phyloP scores from a whole-genome alignment of 2,329 filamentous ascomycete species.

The Bretziella fagacearum region DNA sequence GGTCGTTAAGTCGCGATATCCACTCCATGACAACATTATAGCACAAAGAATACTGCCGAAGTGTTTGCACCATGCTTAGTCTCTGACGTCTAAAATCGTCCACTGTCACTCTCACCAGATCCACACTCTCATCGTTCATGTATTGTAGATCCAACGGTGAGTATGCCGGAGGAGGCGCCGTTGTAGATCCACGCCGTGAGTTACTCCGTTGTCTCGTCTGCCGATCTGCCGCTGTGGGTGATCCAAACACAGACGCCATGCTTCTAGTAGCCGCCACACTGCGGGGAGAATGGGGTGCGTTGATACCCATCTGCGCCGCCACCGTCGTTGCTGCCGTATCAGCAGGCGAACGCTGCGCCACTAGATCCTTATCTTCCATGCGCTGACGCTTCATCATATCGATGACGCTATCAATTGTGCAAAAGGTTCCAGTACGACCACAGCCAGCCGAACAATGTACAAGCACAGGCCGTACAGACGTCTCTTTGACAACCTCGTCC shows the following conservation, averaged over 20 bases:
- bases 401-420: slow-evolving; percentile 86
- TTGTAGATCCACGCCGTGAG: slow-evolving; percentile 12
- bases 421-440: slow-evolving; percentile 89
- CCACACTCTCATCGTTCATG: slow-evolving; percentile 52
- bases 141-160: slow-evolving; percentile 36
- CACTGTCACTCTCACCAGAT: slow-evolving; percentile 73
- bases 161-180: not conserved
- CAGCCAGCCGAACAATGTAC: slow-evolving; percentile 96
- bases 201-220: slow-evolving; percentile 11
- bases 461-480: slow-evolving; percentile 50
- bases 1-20: slow-evolving; percentile 38
- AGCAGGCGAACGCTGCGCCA: slow-evolving; percentile 18
- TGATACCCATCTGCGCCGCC: slow-evolving; percentile 1
- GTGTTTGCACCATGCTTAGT: slow-evolving; percentile 89
- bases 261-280: slow-evolving; percentile 1
- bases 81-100: slow-evolving; percentile 79
- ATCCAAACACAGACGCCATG: slow-evolving; percentile 2
- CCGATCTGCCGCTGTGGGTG: slow-evolving; percentile 1
- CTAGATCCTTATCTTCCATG: slow-evolving; percentile 20
- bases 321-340: slow-evolving; percentile 26
- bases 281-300: slow-evolving; percentile 5
- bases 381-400: slow-evolving; percentile 90
- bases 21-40: slow-evolving; percentile 92
- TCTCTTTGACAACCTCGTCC: slow-evolving; percentile 41
- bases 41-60: slow-evolving; percentile 86